Percentiles rank a stretch among this genome's conserved stretches.
Evolutionary conservation across 83 land plant species (phyloP).

Genomic region (Thuja plicata): DNA sequence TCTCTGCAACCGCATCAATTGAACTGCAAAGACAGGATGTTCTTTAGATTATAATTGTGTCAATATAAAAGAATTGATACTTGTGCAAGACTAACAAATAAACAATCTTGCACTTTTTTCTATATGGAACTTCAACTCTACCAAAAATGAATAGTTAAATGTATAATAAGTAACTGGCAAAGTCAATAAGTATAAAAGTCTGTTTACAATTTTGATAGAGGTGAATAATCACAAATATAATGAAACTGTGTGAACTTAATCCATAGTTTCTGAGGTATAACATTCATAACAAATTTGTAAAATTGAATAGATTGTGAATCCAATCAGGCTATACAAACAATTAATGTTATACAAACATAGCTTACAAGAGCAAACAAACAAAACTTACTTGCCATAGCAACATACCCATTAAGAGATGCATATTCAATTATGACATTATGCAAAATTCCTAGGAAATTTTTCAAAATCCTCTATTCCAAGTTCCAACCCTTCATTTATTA

Average conservation of each 20-base stretch:
- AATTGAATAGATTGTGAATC: background rate
- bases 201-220: background rate
- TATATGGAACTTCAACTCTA: background rate
- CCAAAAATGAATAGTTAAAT: background rate
- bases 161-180: background rate
- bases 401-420: background rate
- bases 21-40: background rate
- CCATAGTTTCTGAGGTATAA: background rate
- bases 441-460: background rate
- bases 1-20: background rate
- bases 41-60: slow-evolving; percentile 5
- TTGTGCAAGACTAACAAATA: background rate
- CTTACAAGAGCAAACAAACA: background rate
- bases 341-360: background rate
- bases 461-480: background rate
- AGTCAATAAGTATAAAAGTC: background rate
- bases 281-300: background rate
- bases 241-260: background rate
- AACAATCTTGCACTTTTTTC: background rate
- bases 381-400: background rate
- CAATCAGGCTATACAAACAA: background rate
- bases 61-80: background rate
- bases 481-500: background rate
- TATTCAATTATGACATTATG: background rate
- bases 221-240: background rate